Evolutionary conservation across 805 yeast species (phyloP).

Genomic region (Sungouiozyma ichnusensis): DNA sequence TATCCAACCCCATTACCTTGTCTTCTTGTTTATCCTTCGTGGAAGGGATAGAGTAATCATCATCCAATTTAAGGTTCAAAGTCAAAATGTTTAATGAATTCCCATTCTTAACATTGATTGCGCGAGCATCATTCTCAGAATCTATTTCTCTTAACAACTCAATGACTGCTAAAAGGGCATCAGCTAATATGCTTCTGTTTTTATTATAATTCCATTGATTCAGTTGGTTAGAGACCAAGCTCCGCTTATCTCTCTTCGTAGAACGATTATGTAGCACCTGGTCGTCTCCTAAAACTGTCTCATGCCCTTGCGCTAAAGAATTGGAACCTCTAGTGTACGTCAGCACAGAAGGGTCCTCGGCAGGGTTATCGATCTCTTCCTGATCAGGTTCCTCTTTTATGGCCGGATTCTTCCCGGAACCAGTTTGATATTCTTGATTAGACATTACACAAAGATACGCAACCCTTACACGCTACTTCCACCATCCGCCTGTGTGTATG

Average conservation of each 20-base stretch:
- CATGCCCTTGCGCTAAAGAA: background rate
- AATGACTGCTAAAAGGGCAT: slow-evolving; percentile 46
- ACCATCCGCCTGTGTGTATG: background rate
- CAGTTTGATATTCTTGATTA: background rate
- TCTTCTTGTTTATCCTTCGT: background rate
- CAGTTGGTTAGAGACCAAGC: slow-evolving; percentile 32
- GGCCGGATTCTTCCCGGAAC: too few species aligned
- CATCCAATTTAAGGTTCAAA: slow-evolving; percentile 20
- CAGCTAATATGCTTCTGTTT: slow-evolving; percentile 52
- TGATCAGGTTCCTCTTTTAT: background rate
- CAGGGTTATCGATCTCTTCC: background rate
- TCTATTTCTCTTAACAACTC: slow-evolving; percentile 42
- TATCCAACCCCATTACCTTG: slow-evolving; percentile 41
- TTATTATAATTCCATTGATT: slow-evolving; percentile 72
- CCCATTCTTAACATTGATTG: slow-evolving; percentile 45
- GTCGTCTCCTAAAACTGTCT: background rate
- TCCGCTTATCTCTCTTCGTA: background rate
- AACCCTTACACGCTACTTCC: background rate
- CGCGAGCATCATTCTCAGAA: slow-evolving; percentile 47
- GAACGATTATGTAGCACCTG: background rate
- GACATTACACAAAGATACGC: background rate
- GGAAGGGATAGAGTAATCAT: slow-evolving; percentile 8
- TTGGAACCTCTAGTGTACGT: background rate
- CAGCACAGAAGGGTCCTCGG: background rate
- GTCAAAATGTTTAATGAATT: slow-evolving; percentile 20